Conservation (phyloP, 306 rosid genomes). For the Vachellia collinsii region DNA sequence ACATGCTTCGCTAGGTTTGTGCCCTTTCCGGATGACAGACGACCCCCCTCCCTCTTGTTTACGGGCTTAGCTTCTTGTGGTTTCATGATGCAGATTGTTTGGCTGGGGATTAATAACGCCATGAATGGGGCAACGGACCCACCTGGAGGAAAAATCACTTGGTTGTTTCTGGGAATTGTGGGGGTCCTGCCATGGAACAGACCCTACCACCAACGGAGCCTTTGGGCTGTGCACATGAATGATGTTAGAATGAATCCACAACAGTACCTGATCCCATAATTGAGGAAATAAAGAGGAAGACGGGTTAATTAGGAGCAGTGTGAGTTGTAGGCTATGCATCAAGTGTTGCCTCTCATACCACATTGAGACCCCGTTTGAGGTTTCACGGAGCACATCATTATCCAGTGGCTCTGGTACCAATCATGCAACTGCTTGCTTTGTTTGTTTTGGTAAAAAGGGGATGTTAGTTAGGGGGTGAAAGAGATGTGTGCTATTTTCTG, state of each 20-base stretch:
- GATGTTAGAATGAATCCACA: slow-evolving; percentile 28
- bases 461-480: not conserved
- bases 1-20: slow-evolving; percentile 36
- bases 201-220: slow-evolving; percentile 40
- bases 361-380: slow-evolving; percentile 33
- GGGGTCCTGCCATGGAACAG: slow-evolving; percentile 23
- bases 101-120: slow-evolving; percentile 15
- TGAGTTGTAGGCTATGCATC: slow-evolving; percentile 38
- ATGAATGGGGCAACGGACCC: slow-evolving; percentile 5
- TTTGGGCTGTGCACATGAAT: slow-evolving; percentile 41
- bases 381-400: slow-evolving; percentile 36
- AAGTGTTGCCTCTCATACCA: slow-evolving; percentile 38
- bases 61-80: slow-evolving; percentile 28
- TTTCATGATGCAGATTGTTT: slow-evolving; percentile 11
- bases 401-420: slow-evolving; percentile 27
- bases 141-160: not conserved
- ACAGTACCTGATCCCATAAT: slow-evolving; percentile 39
- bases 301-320: not conserved
- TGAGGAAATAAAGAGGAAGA: slow-evolving; percentile 38
- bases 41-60: slow-evolving; percentile 29
- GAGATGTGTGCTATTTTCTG: not conserved
- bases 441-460: not conserved
- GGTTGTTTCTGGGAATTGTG: not conserved
- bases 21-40: slow-evolving; percentile 31
- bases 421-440: slow-evolving; percentile 9